A percentile compares a stretch with the other conserved stretches of the same genome.
These are phyloP conservation scores for Cryptococcus deneoformans DNA, from an alignment of 1,284 basidiomycete species.

Conservation along the genomic window DNA sequence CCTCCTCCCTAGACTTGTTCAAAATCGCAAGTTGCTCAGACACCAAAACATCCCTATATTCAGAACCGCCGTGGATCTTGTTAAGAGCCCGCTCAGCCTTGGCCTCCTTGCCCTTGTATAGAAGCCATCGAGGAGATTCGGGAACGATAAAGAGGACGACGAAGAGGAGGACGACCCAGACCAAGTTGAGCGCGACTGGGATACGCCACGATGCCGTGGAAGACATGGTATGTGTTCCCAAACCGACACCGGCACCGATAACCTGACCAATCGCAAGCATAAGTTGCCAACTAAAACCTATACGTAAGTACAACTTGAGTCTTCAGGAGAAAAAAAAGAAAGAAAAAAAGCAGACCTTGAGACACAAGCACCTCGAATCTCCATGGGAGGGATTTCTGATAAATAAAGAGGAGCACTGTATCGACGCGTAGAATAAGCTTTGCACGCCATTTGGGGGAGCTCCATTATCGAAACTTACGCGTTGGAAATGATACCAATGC, in stretches of 20 bases:
- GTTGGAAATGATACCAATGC: conserved; percentile 50
- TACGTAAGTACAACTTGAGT: background rate
- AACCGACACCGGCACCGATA: conserved; percentile 50
- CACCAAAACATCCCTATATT: conserved; percentile 44
- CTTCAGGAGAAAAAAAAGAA: background rate
- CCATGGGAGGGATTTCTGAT: conserved; percentile 50
- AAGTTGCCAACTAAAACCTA: conserved; percentile 45
- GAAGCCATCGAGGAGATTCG: conserved; percentile 50
- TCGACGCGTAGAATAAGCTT: background rate
- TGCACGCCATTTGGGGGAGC: conserved; percentile 1
- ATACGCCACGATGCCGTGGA: conserved; percentile 43
- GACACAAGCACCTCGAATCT: conserved; percentile 50
- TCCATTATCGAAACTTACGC: conserved; percentile 10
- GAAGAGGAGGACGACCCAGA: conserved; percentile 45
- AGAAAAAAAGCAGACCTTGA: conserved; percentile 18
- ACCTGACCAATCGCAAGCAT: conserved; percentile 53
- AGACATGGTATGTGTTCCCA: conserved; percentile 27
- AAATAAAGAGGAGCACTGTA: conserved; percentile 48
- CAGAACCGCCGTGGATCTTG: conserved; percentile 49
- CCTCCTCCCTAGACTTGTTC: conserved; percentile 49
- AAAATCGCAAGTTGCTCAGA: conserved; percentile 44
- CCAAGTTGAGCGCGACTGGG: conserved; percentile 51
- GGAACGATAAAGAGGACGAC: conserved; percentile 46
- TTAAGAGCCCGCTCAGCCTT: conserved; percentile 47
- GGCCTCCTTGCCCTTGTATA: conserved; percentile 47